Conservation (phyloP, 1,284 basidiomycete genomes). For the Termitomyces sp. region DNA sequence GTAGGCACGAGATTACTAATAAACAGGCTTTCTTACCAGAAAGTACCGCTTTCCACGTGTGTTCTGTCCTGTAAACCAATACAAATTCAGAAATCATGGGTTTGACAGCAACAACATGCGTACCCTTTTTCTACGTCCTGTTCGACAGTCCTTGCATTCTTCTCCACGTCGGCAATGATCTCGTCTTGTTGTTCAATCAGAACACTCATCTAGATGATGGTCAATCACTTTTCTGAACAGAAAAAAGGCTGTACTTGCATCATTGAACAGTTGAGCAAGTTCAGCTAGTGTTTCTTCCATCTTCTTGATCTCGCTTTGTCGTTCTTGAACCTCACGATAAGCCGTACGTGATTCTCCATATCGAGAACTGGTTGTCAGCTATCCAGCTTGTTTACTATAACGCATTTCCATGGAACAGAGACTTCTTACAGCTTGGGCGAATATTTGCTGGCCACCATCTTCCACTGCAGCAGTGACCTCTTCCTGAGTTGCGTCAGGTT, state of each 20-base stretch:
- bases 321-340: constrained; percentile 86
- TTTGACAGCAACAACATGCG: constrained; percentile 18
- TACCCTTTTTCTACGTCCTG: constrained; percentile 69
- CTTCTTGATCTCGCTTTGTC: constrained; percentile 83
- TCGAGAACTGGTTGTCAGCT: constrained; percentile 60
- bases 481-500: constrained; percentile 84
- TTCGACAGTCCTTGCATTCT: constrained; percentile 57
- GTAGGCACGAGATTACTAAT: background rate
- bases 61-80: constrained; percentile 39
- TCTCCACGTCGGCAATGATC: constrained; percentile 60
- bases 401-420: background rate
- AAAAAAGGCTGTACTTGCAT: constrained; percentile 39
- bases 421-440: constrained; percentile 75
- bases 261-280: constrained; percentile 84
- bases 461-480: constrained; percentile 78
- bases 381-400: background rate
- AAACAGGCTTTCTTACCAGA: constrained; percentile 29
- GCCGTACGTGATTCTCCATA: constrained; percentile 84
- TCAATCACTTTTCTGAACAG: background rate
- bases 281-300: constrained; percentile 88
- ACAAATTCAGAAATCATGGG: background rate
- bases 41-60: constrained; percentile 70
- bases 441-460: constrained; percentile 68
- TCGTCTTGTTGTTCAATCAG: constrained; percentile 80
- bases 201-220: constrained; percentile 58